These are phyloP conservation scores for Capronia coronata DNA, from an alignment of 2,329 filamentous ascomycete species.

Conservation along the genomic window DNA sequence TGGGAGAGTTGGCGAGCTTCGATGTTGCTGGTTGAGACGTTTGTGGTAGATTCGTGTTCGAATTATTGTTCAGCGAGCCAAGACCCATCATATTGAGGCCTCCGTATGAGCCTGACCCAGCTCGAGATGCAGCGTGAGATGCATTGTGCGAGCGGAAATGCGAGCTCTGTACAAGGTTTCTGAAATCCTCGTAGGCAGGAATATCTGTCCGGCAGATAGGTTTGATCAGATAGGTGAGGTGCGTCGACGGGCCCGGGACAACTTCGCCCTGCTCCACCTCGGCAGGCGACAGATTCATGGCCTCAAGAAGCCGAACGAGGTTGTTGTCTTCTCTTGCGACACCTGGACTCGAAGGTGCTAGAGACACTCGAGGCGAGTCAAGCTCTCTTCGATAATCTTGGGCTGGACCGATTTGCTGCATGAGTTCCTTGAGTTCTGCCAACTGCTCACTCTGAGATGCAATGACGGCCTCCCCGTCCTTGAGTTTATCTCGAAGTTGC, in stretches of 20 bases:
- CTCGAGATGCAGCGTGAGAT: slow-evolving; percentile 50
- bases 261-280: slow-evolving; percentile 47
- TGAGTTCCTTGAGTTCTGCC: slow-evolving; percentile 79
- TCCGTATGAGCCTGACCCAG: slow-evolving; percentile 64
- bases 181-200: slow-evolving; percentile 76
- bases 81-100: slow-evolving; percentile 56
- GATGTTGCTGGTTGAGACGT: slow-evolving; percentile 57
- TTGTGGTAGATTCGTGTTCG: slow-evolving; percentile 48
- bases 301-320: slow-evolving; percentile 55
- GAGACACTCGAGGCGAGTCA: slow-evolving; percentile 59
- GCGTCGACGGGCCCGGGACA: slow-evolving; percentile 58
- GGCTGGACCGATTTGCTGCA: slow-evolving; percentile 66
- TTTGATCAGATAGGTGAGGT: slow-evolving; percentile 75
- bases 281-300: slow-evolving; percentile 47
- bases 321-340: slow-evolving; percentile 48
- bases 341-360: slow-evolving; percentile 73
- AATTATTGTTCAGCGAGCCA: slow-evolving; percentile 31
- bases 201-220: slow-evolving; percentile 79
- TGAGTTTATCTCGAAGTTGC: slow-evolving; percentile 75
- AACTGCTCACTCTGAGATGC: slow-evolving; percentile 90
- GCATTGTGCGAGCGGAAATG: slow-evolving; percentile 38
- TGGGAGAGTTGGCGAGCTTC: slow-evolving; percentile 52
- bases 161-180: slow-evolving; percentile 61
- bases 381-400: slow-evolving; percentile 62
- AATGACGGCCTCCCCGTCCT: slow-evolving; percentile 77